Conservation (phyloP, 2,329 filamentous ascomycete genomes). For the Microdochium nivale region DNA sequence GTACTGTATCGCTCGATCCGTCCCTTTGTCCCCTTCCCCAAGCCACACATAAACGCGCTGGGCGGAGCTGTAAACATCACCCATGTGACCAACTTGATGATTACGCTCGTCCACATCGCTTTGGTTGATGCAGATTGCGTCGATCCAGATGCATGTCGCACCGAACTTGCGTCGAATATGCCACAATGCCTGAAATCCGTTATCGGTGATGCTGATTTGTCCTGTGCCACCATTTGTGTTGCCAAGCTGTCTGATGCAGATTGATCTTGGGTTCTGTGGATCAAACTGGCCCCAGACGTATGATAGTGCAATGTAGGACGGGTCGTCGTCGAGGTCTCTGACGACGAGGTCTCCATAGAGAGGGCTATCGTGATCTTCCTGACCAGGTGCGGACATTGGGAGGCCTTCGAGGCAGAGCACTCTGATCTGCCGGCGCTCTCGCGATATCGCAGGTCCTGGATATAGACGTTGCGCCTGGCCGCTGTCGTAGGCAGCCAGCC, state of each 20-base stretch:
- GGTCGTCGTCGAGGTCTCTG: neutral
- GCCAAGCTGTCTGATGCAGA: neutral
- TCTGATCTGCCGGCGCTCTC: neutral
- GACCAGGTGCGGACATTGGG: neutral
- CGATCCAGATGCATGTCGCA: neutral
- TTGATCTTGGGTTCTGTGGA: neutral
- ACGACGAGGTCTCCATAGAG: neutral
- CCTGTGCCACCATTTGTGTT: neutral
- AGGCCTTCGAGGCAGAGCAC: neutral
- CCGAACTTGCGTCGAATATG: neutral
- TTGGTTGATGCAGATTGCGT: constrained; percentile 20
- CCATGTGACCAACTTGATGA: neutral
- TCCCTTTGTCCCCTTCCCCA: neutral
- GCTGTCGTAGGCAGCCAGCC: neutral
- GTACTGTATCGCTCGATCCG: neutral
- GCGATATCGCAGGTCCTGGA: neutral
- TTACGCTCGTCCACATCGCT: neutral
- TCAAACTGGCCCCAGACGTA: neutral
- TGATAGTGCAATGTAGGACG: neutral
- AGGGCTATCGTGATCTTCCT: neutral
- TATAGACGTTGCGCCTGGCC: neutral
- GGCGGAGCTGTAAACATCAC: neutral
- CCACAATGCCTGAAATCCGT: neutral
- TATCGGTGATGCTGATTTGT: neutral
- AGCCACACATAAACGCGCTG: neutral